Conservation (phyloP, 345 rosid species). For the Cardamine chenopodiifolia region DNA sequence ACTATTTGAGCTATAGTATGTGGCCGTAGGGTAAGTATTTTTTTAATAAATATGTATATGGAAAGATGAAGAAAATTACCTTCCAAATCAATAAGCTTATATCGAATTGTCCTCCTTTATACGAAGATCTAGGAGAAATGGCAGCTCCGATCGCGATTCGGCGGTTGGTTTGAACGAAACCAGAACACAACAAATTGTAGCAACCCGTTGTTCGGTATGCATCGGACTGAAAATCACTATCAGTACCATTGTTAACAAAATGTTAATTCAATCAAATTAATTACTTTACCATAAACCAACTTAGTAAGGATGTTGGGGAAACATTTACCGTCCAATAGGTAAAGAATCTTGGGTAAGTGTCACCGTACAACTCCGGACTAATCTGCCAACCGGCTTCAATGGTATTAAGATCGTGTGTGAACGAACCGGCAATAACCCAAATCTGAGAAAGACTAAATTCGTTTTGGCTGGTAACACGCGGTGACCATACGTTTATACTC, state of each 20-base stretch:
- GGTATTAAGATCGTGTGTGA: slow-evolving; percentile 89
- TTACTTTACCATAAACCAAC: not conserved
- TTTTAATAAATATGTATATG: not conserved
- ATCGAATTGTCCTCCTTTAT: slow-evolving; percentile 87
- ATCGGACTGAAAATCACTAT: slow-evolving; percentile 61
- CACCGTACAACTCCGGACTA: slow-evolving; percentile 97
- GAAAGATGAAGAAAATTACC: slow-evolving; percentile 49
- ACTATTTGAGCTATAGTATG: not conserved
- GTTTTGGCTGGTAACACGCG: slow-evolving; percentile 69
- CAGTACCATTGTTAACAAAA: slow-evolving; percentile 27
- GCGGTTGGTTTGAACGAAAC: slow-evolving; percentile 88
- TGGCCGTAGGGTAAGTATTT: not conserved
- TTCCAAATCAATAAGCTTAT: slow-evolving; percentile 94
- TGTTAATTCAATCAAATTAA: slow-evolving; percentile 14
- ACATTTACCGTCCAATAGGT: slow-evolving; percentile 94
- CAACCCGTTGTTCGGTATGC: slow-evolving; percentile 97
- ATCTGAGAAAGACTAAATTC: slow-evolving; percentile 94
- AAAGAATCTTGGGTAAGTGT: slow-evolving; percentile 90
- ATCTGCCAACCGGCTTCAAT: slow-evolving; percentile 99
- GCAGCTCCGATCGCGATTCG: slow-evolving; percentile 94
- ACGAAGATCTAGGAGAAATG: slow-evolving; percentile 90
- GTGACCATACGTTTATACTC: slow-evolving; percentile 95
- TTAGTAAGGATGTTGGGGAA: not conserved
- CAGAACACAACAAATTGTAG: slow-evolving; percentile 93
- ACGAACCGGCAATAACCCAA: slow-evolving; percentile 97